Conservation (phyloP, 768 basidiomycete genomes). For the Boletales sp. region DNA sequence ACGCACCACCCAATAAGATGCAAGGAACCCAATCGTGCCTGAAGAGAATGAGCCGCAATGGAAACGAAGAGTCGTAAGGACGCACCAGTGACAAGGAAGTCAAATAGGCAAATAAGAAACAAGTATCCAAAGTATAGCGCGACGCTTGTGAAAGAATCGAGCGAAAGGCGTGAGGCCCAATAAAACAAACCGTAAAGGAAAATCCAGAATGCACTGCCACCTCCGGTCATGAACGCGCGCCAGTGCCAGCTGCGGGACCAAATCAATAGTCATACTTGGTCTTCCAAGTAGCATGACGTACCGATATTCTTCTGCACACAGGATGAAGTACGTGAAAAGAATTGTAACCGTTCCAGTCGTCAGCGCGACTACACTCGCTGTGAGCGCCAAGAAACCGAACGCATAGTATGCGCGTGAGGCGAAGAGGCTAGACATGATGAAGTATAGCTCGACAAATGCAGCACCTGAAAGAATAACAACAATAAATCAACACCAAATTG, state of each 20-base stretch:
- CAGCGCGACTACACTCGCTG: constrained; percentile 74
- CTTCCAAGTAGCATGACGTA: constrained; percentile 29
- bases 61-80: neutral
- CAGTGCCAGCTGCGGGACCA: constrained; percentile 81
- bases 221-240: constrained; percentile 90
- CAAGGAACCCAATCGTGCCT: constrained; percentile 90
- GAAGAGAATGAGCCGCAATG: constrained; percentile 5
- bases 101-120: constrained; percentile 72
- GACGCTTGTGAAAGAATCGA: constrained; percentile 77
- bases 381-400: constrained; percentile 91
- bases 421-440: constrained; percentile 86
- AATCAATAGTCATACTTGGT: constrained; percentile 1
- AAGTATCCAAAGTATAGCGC: constrained; percentile 91
- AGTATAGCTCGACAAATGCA: constrained; percentile 93
- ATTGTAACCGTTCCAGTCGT: constrained; percentile 92
- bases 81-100: constrained; percentile 84
- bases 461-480: constrained; percentile 53
- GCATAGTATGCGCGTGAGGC: constrained; percentile 93
- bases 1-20: constrained; percentile 88
- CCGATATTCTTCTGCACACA: constrained; percentile 95
- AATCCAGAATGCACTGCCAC: constrained; percentile 91
- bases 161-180: constrained; percentile 81
- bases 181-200: constrained; percentile 86
- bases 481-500: too few relatives aligned
- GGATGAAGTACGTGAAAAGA: constrained; percentile 82